These are phyloP conservation scores for Cladorrhinum sp. DNA, from an alignment of 2,329 filamentous ascomycete genomes.

Conservation along the genomic window DNA sequence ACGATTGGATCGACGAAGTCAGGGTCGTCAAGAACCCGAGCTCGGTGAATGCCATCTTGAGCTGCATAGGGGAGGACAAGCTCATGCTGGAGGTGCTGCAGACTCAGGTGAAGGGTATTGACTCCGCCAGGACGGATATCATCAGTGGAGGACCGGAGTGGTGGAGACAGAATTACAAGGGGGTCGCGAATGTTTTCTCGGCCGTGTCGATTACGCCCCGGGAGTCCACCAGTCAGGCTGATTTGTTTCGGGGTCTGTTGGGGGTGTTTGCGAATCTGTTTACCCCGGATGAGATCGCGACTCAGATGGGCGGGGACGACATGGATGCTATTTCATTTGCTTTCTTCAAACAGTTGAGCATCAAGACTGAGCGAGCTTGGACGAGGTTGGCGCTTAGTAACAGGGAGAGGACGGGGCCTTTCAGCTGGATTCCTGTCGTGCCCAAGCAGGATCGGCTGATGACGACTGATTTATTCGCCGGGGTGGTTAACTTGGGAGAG, in stretches of 20 bases:
- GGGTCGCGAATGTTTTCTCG: conserved; percentile 35
- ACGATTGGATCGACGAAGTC: conserved; percentile 5
- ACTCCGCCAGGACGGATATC: conserved; percentile 11
- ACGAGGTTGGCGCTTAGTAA: conserved; percentile 10
- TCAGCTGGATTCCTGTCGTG: conserved; percentile 14
- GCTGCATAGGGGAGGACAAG: conserved; percentile 6
- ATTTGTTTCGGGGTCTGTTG: conserved; percentile 11
- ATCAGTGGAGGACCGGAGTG: conserved; percentile 32
- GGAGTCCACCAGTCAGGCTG: conserved; percentile 14
- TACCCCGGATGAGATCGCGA: conserved; percentile 2
- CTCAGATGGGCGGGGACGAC: not conserved
- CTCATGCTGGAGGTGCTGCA: not conserved
- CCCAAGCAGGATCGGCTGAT: not conserved
- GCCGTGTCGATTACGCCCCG: conserved; percentile 31
- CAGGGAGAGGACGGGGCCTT: not conserved
- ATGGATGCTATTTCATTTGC: conserved; percentile 9
- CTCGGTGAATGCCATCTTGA: conserved; percentile 7
- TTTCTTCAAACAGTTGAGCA: conserved; percentile 15
- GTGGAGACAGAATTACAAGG: conserved; percentile 34
- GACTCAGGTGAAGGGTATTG: conserved; percentile 10
- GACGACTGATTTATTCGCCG: conserved; percentile 13
- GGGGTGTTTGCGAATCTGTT: conserved; percentile 13
- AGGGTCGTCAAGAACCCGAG: not conserved
- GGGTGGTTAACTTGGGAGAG: conserved; percentile 8
- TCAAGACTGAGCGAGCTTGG: conserved; percentile 12